phyloP scores from a whole-genome alignment of 1,284 basidiomycete species.

The Boletus putidus region DNA sequence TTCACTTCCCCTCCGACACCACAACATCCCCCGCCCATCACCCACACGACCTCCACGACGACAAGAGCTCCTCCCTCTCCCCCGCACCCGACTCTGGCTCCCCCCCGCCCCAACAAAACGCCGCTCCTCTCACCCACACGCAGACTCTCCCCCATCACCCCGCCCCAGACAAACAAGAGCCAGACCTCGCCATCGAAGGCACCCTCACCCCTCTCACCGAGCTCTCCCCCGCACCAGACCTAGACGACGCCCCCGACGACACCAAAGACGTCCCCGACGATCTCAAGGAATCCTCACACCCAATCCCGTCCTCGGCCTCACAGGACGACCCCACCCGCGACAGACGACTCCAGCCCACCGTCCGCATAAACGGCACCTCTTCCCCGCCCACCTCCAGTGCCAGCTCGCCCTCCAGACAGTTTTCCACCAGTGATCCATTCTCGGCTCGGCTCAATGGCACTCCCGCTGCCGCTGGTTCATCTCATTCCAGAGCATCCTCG shows the following conservation, averaged over 20 bases:
- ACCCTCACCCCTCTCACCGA: slow-evolving; percentile 67
- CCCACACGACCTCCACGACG: slow-evolving; percentile 30
- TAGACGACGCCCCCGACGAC: slow-evolving; percentile 41
- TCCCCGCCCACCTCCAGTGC: slow-evolving; percentile 26
- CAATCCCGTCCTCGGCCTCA: slow-evolving; percentile 5
- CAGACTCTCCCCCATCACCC: slow-evolving; percentile 10
- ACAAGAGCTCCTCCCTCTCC: slow-evolving; percentile 53
- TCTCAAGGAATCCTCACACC: slow-evolving; percentile 6
- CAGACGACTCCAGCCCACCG: slow-evolving; percentile 24
- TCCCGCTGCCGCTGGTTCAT: slow-evolving; percentile 12
- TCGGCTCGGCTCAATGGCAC: slow-evolving; percentile 26
- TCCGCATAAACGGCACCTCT: slow-evolving; percentile 27
- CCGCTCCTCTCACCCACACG: slow-evolving; percentile 2
- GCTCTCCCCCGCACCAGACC: slow-evolving; percentile 61
- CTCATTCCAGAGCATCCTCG: slow-evolving; percentile 35
- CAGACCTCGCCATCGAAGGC: slow-evolving; percentile 34
- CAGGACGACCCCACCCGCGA: slow-evolving; percentile 20
- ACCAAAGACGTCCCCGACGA: slow-evolving; percentile 34
- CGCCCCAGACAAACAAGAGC: slow-evolving; percentile 27
- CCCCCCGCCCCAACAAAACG: slow-evolving; percentile 26
- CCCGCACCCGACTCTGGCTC: slow-evolving; percentile 47
- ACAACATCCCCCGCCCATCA: slow-evolving; percentile 31
- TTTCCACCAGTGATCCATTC: slow-evolving; percentile 15
- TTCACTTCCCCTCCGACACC: slow-evolving; percentile 27
- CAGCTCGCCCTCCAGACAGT: slow-evolving; percentile 28